Percentiles rank a stretch among this genome's conserved stretches.
phyloP scores from a whole-genome alignment of 352 stramenopile species.

The Phytophthora macrochlamydospora region DNA sequence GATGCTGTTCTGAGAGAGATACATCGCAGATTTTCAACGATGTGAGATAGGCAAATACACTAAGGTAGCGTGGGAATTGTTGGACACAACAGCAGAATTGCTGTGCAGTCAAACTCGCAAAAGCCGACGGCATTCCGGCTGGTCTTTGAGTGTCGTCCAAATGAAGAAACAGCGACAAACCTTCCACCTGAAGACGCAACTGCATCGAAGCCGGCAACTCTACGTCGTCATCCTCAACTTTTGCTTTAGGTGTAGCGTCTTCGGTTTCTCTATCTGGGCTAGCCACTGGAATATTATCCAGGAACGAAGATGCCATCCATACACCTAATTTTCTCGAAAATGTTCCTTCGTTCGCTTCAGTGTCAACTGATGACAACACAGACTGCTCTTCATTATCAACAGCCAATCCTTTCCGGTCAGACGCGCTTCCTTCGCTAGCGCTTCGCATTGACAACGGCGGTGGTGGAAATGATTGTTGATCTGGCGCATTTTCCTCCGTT shows the following conservation, averaged over 20 bases:
- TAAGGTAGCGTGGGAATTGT: constrained; percentile 67
- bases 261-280: constrained; percentile 30
- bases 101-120: constrained; percentile 69
- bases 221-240: constrained; percentile 34
- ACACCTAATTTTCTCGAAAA: constrained; percentile 60
- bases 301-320: constrained; percentile 63
- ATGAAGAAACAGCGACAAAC: constrained; percentile 72
- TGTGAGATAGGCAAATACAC: constrained; percentile 73
- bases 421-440: constrained; percentile 31
- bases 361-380: constrained; percentile 35
- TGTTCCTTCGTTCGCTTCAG: constrained; percentile 37
- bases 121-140: constrained; percentile 42
- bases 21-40: constrained; percentile 79
- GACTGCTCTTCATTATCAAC: constrained; percentile 33
- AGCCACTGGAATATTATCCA: constrained; percentile 42
- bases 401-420: constrained; percentile 18
- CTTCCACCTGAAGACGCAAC: constrained; percentile 74
- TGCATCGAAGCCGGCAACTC: constrained; percentile 59
- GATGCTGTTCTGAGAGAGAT: constrained; percentile 57
- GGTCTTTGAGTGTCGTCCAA: constrained; percentile 43
- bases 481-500: constrained; percentile 3
- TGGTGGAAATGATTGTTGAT: constrained; percentile 14
- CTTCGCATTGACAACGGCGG: constrained; percentile 31
- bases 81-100: constrained; percentile 80
- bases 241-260: constrained; percentile 15